A percentile compares a stretch with the other conserved stretches of the same genome.
Conservation (phyloP, 148 eudicot species). For the Selenicereus undatus region DNA sequence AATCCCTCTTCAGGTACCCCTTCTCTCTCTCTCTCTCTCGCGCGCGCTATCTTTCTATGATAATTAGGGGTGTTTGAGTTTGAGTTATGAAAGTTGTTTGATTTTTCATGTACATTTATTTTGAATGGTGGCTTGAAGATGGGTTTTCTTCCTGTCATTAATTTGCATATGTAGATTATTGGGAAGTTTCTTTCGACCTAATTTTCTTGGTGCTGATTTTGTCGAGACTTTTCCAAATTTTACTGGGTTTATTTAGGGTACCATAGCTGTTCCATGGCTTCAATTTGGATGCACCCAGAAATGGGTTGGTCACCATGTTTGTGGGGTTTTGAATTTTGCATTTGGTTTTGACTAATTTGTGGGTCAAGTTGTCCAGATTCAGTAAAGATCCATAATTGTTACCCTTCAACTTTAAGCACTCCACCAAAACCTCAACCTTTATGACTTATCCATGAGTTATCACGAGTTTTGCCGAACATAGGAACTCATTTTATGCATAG, state of each 20-base stretch:
- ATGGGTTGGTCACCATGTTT: neutral
- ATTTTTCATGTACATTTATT: neutral
- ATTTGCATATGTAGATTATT: neutral
- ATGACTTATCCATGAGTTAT: too few species aligned
- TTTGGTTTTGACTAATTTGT: neutral
- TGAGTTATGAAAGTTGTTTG: neutral
- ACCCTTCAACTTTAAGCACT: too few species aligned
- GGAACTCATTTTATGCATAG: too few species aligned
- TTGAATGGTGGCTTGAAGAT: neutral
- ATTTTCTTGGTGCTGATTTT: conserved; percentile 8
- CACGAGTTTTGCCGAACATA: too few species aligned
- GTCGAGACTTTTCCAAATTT: neutral
- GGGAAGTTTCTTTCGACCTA: neutral
- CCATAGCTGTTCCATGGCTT: neutral
- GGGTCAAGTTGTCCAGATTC: neutral
- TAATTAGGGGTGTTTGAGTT: conserved; percentile 2
- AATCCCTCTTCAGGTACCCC: conserved; percentile 45
- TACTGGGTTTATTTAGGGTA: neutral
- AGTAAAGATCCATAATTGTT: neutral
- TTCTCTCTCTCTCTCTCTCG: neutral
- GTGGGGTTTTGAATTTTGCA: neutral
- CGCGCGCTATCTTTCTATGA: neutral
- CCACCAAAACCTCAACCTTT: too few species aligned
- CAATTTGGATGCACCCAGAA: neutral
- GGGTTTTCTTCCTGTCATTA: neutral